These are phyloP conservation scores for Leccinum pachyderme DNA, from an alignment of 1,284 basidiomycete species.

Conservation along the genomic window DNA sequence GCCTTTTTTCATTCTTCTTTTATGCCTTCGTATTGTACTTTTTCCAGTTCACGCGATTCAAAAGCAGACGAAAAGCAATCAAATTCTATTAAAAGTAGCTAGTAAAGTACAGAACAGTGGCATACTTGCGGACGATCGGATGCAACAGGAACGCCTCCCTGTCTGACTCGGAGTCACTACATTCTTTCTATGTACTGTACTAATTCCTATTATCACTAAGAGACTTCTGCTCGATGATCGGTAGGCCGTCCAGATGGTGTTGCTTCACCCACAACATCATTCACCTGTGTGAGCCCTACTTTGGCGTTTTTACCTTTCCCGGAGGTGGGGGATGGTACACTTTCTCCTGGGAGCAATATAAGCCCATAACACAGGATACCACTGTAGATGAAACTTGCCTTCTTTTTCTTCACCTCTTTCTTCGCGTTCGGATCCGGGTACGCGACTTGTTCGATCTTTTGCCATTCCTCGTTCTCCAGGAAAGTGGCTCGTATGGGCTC, in stretches of 20 bases:
- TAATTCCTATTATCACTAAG: neutral
- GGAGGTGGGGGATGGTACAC: neutral
- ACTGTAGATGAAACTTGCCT: neutral
- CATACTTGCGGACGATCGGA: no score
- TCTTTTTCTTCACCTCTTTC: neutral
- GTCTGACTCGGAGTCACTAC: neutral
- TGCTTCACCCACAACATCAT: neutral
- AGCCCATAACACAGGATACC: neutral
- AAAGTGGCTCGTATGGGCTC: neutral
- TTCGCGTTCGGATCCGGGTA: neutral
- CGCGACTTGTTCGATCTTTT: neutral
- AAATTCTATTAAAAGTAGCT: neutral
- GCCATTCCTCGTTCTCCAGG: neutral
- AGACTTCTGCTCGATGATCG: neutral
- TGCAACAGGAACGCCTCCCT: no score
- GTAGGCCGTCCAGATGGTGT: neutral
- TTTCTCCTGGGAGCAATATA: neutral
- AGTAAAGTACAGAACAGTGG: neutral
- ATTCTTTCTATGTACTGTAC: neutral
- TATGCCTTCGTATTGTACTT: neutral
- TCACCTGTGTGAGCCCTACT: neutral
- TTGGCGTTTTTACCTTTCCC: neutral
- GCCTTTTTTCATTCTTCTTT: neutral
- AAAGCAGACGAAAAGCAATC: neutral
- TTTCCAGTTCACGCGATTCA: neutral